phyloP scores from a whole-genome alignment of 2,329 filamentous ascomycete species.

The Fusarium foetens region DNA sequence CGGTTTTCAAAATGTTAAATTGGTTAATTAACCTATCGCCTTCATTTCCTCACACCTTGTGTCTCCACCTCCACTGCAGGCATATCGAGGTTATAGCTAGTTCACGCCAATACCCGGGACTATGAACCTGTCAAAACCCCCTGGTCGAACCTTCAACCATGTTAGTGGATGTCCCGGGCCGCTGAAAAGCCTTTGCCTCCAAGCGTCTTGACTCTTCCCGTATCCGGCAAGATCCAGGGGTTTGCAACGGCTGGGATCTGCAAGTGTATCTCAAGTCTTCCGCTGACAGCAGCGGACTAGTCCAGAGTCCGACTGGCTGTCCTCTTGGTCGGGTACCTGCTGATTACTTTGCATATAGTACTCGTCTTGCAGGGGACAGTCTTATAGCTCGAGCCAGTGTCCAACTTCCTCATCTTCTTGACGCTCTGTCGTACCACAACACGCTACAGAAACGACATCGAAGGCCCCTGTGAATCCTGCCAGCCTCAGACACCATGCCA shows the following conservation, averaged over 20 bases:
- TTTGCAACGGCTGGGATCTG: neutral
- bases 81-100: neutral
- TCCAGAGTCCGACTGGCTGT: rapidly evolving
- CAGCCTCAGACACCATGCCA: rapidly evolving
- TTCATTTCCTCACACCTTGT: rapidly evolving
- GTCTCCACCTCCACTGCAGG: neutral
- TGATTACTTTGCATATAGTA: neutral
- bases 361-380: rapidly evolving
- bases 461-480: rapidly evolving
- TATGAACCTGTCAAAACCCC: neutral
- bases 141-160: neutral
- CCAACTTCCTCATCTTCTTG: rapidly evolving
- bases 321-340: neutral
- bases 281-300: neutral
- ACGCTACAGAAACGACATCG: rapidly evolving
- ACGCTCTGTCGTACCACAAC: rapidly evolving
- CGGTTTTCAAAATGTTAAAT: neutral
- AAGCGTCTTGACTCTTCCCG: rapidly evolving
- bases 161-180: too few relatives aligned
- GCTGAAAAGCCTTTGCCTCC: too few relatives aligned
- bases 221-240: neutral
- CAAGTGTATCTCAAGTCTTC: neutral
- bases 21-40: neutral
- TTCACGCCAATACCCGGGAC: rapidly evolving
- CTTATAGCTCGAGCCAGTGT: neutral